Conservation (phyloP, 805 yeast genomes). For the Saccharomycodes ludwigii region DNA sequence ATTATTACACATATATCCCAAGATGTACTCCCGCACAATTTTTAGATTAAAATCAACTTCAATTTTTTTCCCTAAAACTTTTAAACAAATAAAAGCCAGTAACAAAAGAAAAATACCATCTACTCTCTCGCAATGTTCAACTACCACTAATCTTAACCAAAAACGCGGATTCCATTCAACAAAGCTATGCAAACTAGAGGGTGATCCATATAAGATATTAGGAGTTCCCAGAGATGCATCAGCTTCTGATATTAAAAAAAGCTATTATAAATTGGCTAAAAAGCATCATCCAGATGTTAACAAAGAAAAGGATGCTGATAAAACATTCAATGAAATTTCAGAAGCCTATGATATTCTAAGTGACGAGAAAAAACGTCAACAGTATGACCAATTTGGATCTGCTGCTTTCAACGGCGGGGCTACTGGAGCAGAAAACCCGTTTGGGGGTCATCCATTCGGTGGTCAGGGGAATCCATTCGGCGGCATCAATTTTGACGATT, state of each 20-base stretch:
- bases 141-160: neutral
- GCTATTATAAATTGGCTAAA: slow-evolving; percentile 87
- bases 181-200: neutral
- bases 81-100: neutral
- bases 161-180: slow-evolving; percentile 1
- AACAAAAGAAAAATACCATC: no score
- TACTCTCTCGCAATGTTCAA: no score
- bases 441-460: slow-evolving; percentile 38
- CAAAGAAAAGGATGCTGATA: slow-evolving; percentile 80
- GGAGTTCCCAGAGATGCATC: slow-evolving; percentile 69
- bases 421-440: slow-evolving; percentile 32
- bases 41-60: neutral
- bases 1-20: no score
- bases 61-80: neutral
- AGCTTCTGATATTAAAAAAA: slow-evolving; percentile 81
- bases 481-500: slow-evolving; percentile 47
- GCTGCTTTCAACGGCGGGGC: slow-evolving; percentile 62
- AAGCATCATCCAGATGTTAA: slow-evolving; percentile 94
- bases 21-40: no score
- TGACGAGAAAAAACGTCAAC: slow-evolving; percentile 73
- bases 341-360: slow-evolving; percentile 88
- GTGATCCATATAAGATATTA: slow-evolving; percentile 73
- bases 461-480: slow-evolving; percentile 35
- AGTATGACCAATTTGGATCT: slow-evolving; percentile 86
- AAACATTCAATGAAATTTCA: slow-evolving; percentile 83